Base-by-base conservation (phyloP, 495 filamentous ascomycete species). In the Daldinia bambusicola region DNA sequence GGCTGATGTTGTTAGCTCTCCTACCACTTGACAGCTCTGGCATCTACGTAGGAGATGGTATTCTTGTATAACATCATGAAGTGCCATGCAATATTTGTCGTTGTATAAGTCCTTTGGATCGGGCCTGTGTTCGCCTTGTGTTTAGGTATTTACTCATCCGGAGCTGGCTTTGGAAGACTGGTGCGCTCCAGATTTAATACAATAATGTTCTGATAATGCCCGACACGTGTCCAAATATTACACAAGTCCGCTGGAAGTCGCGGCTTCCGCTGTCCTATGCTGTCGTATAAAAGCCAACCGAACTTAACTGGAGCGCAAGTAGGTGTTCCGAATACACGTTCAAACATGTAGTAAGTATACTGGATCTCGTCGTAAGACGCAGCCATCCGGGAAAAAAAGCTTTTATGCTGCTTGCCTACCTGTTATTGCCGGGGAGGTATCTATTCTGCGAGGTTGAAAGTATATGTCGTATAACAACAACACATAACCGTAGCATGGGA, bases 21-120 rank as follows among this genome's bases (percentile, higher is more conserved):
- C 59, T 40, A 32, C 37, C 22, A 61, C 13, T 1, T 26, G 37
- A 26, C 30, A 51, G 57, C 48, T 50, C 57, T 65, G 38, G 40
- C 43, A 53, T 55, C 16, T 64, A 68, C 10, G 60, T 65, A 37
- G 61, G 61, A 61, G 31, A 50, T 50, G 64, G 61, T 38, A 61
- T 32, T 1, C 26, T 59, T 72, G 65, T 72, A 36, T 3, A 26
- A 1, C 61, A 72, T 66, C 61, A 72, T 62, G 50, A 62, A 18
- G 55, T 62, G 43, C 8, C 41, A 55, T 71, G 59, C 30, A 66
- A 50, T 18, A 61, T 63, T 66, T 51, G 55, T 56, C 50, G 60
- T 50, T 40, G 61, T 61, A 65, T 61, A 67, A 60, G 58, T 56
- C 65, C 36, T 56, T 61, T 50, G 50, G 59, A 68, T 38, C 37